phyloP scores from a whole-genome alignment of 2,329 filamentous ascomycete species.

The Sclerotinia glacialis region DNA sequence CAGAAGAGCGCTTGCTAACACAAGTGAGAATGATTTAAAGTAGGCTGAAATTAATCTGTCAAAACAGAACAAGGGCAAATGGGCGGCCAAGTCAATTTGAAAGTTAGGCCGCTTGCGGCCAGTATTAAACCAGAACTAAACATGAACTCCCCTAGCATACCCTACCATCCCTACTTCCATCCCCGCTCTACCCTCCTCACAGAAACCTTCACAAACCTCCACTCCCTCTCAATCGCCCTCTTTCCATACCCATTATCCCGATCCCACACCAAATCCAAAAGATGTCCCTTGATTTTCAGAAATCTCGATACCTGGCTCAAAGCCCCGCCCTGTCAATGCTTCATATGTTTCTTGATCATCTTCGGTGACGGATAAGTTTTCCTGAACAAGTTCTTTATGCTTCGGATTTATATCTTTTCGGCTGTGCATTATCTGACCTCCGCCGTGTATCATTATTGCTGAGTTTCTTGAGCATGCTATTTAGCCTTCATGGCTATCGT shows the following conservation, averaged over 20 bases:
- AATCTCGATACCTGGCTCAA: slow-evolving; percentile 17
- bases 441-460: too few species aligned
- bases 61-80: neutral
- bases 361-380: too few species aligned
- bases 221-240: slow-evolving; percentile 13
- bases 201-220: slow-evolving; percentile 7
- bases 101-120: neutral
- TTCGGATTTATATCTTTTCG: too few species aligned
- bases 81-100: neutral
- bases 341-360: slow-evolving; percentile 38
- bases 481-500: too few species aligned
- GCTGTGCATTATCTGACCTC: too few species aligned
- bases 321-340: slow-evolving; percentile 30
- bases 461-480: too few species aligned
- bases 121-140: neutral
- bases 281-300: slow-evolving; percentile 6
- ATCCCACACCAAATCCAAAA: slow-evolving; percentile 21
- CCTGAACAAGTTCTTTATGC: too few species aligned
- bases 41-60: neutral
- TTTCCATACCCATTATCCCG: neutral
- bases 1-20: too few species aligned
- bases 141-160: neutral
- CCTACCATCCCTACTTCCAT: too few species aligned
- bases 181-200: too few species aligned
- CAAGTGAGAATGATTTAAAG: neutral